Evolutionary conservation across 768 basidiomycete genomes (phyloP), one percentile per base, ranked within the genome.

Genomic region (Lentinula sp.): DNA sequence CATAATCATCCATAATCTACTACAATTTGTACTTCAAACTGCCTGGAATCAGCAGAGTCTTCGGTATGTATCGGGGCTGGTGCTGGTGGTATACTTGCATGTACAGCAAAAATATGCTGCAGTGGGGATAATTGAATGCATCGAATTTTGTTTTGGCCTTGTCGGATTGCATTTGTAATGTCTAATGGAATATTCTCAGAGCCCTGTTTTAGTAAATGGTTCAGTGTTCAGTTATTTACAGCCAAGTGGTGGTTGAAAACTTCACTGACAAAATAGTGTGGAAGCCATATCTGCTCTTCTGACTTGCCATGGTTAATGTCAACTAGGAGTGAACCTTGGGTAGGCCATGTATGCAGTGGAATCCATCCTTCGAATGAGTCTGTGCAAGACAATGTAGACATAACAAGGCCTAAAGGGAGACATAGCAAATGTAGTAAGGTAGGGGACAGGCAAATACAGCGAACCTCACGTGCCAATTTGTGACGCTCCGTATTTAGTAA

Each of bases 121-220:
- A 64, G 48, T 54, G 71, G 68, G 6, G 73, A 73, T 15, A 86
- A 69, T 37, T 84, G 83, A 46, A 85, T 79, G 59, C 85, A 75
- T 41, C 78, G 75, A 57, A 86, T 68, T 4, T 73, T 67, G 67
- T 85, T 86, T 42, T 62, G 68, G 8, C 84, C 84, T 45, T 75
- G 71, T 36, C 64, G 70, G 1, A 85, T 65, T 61, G 67, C 70
- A 3, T 71, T 50, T 43, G 81, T 79, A 50, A 85, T 71, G 51
- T 82, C 74, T 20, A 80, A 59, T 41, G 75, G 67, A 41, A 64
- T 35, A 18, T 64, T 63, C 13, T 37, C 57, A 49, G 67, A 63
- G 53, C 70, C 72, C 78, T 71, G 36, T 50, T 12, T 48, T 28
- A 58, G 41, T 33, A 33, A 13, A 58, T n/a, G 43, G 16, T 28